phyloP scores from a whole-genome alignment of 2,329 filamentous ascomycete genomes.

The Cladosporium sp. region DNA sequence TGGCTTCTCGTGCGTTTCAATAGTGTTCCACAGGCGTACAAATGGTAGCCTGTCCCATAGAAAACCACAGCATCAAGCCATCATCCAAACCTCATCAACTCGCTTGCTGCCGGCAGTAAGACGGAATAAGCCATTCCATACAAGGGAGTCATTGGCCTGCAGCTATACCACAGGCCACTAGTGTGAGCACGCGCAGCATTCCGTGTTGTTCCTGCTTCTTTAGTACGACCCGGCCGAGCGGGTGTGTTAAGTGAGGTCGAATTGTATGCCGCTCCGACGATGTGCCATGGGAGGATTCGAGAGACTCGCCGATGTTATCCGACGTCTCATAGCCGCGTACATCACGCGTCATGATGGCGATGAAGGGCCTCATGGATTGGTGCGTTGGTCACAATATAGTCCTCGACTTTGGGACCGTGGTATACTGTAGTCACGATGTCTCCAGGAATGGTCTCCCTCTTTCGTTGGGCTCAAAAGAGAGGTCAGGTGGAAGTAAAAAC shows the following conservation, averaged over 20 bases:
- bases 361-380: background rate
- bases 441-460: background rate
- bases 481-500: background rate
- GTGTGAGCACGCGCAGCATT: background rate
- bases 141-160: background rate
- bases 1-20: background rate
- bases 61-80: background rate
- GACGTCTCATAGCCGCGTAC: background rate
- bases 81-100: background rate
- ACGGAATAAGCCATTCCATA: background rate
- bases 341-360: background rate
- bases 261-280: background rate
- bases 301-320: background rate
- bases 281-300: slow-evolving; percentile 2
- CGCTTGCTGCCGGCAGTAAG: background rate
- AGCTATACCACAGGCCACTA: background rate
- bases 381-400: background rate
- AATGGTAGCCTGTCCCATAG: background rate
- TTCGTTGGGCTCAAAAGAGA: background rate
- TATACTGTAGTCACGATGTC: background rate
- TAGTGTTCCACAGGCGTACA: background rate
- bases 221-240: background rate
- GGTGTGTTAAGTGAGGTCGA: background rate
- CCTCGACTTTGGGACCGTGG: background rate
- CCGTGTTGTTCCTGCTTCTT: background rate